Evolutionary conservation across 2,329 filamentous ascomycete genomes (phyloP), one percentile per base, ranked within the genome.

Genomic region (Fusarium multiceps): DNA sequence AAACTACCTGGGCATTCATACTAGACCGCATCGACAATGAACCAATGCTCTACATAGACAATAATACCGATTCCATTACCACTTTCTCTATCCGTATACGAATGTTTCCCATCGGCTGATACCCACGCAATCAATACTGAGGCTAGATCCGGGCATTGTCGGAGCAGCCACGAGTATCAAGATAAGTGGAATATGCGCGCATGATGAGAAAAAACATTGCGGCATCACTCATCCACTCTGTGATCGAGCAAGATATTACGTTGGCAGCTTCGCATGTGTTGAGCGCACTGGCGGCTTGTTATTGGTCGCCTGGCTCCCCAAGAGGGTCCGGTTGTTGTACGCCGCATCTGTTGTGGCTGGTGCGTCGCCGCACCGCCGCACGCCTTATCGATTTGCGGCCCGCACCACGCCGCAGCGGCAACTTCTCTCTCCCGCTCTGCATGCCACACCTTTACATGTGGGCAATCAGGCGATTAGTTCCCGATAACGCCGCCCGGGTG

Each of bases 381-480:
- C 6, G 27, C 6, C 34, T 43, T 41, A 41, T 53, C 47, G 11
- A 37, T 20, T 21, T 66, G 66, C 65, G 66, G 66, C 23, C 66
- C 66, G 66, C 54, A 47, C 4, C 3, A 42, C 13, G 53, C 66
- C 65, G 65, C 65, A 45, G 60, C 49, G 54, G 66, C 66, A 25
- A 23, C 21, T 5, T 23, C 21, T 23, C 21, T 23, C 16, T 14
- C 5, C n/a, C 25, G 9, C 23, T 7, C n/a, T 13, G 4, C 32
- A 4, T 18, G 40, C 16, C 37, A 6, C 18, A 42, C 9, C 16
- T 13, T 8, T 10, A n/a, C 10, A 45, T 50, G 61, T 59, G 60
- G 62, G 57, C 62, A 21, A 65, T 65, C 60, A 65, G 30, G 28
- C 46, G 45, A 65, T 65, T 20, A 28, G 4, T 27, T 20, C 37